Evolutionary conservation across 1,139 yeast genomes (phyloP).

Genomic region (Zygoascus hellenicus): DNA sequence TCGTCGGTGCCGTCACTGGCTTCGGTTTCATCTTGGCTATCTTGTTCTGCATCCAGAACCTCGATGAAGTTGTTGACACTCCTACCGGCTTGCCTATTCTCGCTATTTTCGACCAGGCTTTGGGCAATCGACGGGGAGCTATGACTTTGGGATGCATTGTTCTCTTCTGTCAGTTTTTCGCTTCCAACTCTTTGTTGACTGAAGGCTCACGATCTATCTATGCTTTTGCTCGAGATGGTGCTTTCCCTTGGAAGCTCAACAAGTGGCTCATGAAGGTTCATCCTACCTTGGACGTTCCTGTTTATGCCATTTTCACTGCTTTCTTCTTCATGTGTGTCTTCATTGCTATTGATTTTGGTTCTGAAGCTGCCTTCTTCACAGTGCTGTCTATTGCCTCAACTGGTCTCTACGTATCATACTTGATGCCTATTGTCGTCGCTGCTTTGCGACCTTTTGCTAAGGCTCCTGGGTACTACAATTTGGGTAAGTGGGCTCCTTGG

Average conservation of each 20-base stretch:
- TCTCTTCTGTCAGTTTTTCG: slow-evolving; percentile 69
- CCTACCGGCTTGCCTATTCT: slow-evolving; percentile 53
- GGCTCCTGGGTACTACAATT: slow-evolving; percentile 65
- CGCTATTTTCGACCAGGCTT: slow-evolving; percentile 54
- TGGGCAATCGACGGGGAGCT: slow-evolving; percentile 51
- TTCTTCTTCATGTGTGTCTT: slow-evolving; percentile 37
- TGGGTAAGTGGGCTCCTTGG: slow-evolving; percentile 57
- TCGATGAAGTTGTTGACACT: slow-evolving; percentile 40
- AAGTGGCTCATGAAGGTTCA: slow-evolving; percentile 62
- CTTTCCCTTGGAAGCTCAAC: slow-evolving; percentile 46
- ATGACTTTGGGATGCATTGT: slow-evolving; percentile 49
- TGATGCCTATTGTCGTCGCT: slow-evolving; percentile 62
- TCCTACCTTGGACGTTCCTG: slow-evolving; percentile 57
- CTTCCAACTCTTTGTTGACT: slow-evolving; percentile 68
- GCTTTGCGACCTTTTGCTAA: slow-evolving; percentile 36
- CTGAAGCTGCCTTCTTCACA: slow-evolving; percentile 75
- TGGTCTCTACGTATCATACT: slow-evolving; percentile 68
- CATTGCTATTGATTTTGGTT: slow-evolving; percentile 57
- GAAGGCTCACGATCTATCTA: slow-evolving; percentile 77
- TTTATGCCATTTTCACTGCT: slow-evolving; percentile 63
- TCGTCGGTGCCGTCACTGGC: slow-evolving; percentile 52
- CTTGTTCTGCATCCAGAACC: slow-evolving; percentile 52
- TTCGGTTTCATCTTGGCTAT: slow-evolving; percentile 50
- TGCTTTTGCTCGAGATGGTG: slow-evolving; percentile 65
- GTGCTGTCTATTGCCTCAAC: slow-evolving; percentile 82